phyloP scores from a whole-genome alignment of 148 eudicot genomes.

The Drosera capensis region DNA sequence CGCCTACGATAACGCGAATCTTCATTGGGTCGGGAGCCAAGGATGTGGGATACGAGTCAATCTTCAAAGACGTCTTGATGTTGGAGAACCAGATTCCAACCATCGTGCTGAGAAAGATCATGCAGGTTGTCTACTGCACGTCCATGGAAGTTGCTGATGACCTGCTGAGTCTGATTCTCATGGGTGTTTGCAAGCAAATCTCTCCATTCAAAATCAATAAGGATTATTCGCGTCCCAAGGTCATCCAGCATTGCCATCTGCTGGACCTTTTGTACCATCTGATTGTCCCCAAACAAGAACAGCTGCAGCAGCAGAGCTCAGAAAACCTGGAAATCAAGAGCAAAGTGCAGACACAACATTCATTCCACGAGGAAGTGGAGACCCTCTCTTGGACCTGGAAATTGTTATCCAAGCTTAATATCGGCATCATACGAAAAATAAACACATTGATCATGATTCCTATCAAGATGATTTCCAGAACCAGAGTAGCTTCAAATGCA shows the following conservation, averaged over 20 bases:
- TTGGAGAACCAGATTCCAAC: conserved; percentile 52
- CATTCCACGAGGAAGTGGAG: not conserved
- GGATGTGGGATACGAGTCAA: conserved; percentile 24
- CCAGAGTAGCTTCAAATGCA: not conserved
- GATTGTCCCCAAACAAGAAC: conserved; percentile 6
- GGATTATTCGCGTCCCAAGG: not conserved
- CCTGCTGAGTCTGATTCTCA: conserved; percentile 15
- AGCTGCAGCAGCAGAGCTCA: conserved; percentile 3
- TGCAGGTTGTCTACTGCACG: conserved; percentile 13
- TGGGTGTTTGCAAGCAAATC: conserved; percentile 15
- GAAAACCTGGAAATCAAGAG: conserved; percentile 2
- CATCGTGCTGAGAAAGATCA: conserved; percentile 15
- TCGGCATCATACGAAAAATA: not conserved
- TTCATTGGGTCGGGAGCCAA: conserved; percentile 21
- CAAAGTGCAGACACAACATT: conserved; percentile 5
- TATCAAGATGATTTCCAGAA: not conserved
- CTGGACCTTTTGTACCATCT: conserved; percentile 33
- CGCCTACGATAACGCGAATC: conserved; percentile 23
- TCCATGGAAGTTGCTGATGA: not conserved
- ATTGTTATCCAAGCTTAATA: not conserved
- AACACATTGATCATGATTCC: not conserved
- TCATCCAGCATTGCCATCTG: conserved; percentile 17
- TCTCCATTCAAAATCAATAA: conserved; percentile 19
- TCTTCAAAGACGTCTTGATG: conserved; percentile 36
- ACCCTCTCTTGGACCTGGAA: not conserved